Base-by-base conservation (phyloP, 345 rosid species). In the Salix udensis region DNA sequence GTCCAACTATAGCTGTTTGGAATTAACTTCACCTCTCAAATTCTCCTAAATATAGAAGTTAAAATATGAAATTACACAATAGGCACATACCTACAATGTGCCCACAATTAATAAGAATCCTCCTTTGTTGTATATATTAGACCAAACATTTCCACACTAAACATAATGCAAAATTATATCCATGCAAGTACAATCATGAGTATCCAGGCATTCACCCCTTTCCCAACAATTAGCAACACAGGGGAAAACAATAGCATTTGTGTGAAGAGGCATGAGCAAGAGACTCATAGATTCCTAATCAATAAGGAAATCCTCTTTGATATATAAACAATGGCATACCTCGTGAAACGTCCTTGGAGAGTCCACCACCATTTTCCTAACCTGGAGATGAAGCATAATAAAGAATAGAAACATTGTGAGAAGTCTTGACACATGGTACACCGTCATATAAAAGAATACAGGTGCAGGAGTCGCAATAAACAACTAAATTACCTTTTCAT, bases 271-370 rank as follows among this genome's bases (percentile, higher is more conserved):
- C 44, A 40, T 40, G 44, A 40, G 44, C 44, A 40, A 40, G 44
- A 40, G 44, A 40, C 44, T 18, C 37, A 16, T 30, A 30, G 6
- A 69, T 30, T 77, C 36, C 39, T 66, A 39, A 50, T 74, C 53
- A 78, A 48, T 50, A 42, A 64, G 39, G 65, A 39, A 62, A 52
- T 52, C 42, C 40, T 67, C 74, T 23, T 37, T 34, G 13, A 61
- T 48, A 73, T 18, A 73, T 13, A 65, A 68, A 65, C 7, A 34
- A 72, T 70, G 79, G 46, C 69, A 82, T 90, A 95, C 98, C 98
- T 95, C 94, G 76, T 95, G 96, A 87, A 88, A 93, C 71, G 96
- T 95, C 82, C 98, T 88, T 37, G 93, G 97, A 70, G 98, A 95
- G 86, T 95, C 98, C 34, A 95, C 93, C 58, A 93, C 88, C 97